Percentiles rank a stretch among this genome's conserved stretches.
These are phyloP conservation scores for Earliella scabrosa DNA, from an alignment of 1,284 basidiomycete species.

Conservation along the genomic window DNA sequence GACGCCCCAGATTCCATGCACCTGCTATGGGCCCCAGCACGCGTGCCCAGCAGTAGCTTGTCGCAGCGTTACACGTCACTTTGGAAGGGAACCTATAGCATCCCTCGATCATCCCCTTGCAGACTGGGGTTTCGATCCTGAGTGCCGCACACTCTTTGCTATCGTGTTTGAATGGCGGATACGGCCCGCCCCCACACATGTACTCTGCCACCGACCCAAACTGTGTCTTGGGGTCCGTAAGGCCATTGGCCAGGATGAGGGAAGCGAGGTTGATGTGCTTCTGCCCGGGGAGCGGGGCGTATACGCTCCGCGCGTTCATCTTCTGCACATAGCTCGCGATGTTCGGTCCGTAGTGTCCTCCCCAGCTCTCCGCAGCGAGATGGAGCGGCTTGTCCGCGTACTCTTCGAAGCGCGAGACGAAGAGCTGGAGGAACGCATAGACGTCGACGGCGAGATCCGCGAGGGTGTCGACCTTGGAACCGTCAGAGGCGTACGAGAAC, in stretches of 20 bases:
- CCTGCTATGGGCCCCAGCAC: conserved; percentile 62
- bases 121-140: conserved; percentile 68
- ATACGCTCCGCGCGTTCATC: conserved; percentile 63
- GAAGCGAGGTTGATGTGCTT: conserved; percentile 78
- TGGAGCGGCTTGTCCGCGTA: conserved; percentile 74
- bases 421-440: conserved; percentile 89
- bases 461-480: conserved; percentile 72
- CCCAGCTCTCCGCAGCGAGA: conserved; percentile 77
- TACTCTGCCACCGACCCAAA: conserved; percentile 81
- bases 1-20: conserved; percentile 32
- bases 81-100: conserved; percentile 2
- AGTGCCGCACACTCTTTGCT: conserved; percentile 69
- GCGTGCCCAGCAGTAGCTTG: conserved; percentile 64
- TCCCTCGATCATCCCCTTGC: conserved; percentile 34
- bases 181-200: conserved; percentile 69
- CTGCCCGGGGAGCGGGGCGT: conserved; percentile 43
- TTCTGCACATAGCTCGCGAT: conserved; percentile 79
- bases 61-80: conserved; percentile 61
- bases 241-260: conserved; percentile 81
- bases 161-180: conserved; percentile 70
- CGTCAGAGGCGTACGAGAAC: conserved; percentile 82
- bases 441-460: conserved; percentile 84
- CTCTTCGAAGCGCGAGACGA: conserved; percentile 73
- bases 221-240: conserved; percentile 80
- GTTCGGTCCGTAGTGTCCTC: conserved; percentile 83